Base-by-base conservation (phyloP, 2,329 filamentous ascomycete species). In the Bertia moriformis region DNA sequence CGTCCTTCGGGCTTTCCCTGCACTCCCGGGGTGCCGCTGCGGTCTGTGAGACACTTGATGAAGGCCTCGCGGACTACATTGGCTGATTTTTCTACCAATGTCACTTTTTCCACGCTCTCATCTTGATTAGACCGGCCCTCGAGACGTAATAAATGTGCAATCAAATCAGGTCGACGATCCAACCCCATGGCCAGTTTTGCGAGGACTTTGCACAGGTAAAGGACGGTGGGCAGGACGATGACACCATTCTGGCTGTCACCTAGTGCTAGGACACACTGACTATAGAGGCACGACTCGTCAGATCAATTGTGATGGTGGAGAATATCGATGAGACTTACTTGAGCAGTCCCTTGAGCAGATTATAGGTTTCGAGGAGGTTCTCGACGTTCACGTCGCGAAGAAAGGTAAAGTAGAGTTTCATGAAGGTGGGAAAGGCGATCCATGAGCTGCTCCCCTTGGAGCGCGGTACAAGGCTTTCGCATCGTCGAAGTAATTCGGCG, bases 11-110 rank as follows among this genome's bases (percentile, higher is more conserved):
- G 32, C 32, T 35, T 35, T 7, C 32, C 32, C 10, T 35, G 10
- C 7, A 17, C 7, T 7, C 32, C 32, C 17, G 32, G 15, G 15
- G 32, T 35, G 10, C 32, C 32, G 32, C 32, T 35, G 15, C 32
- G 32, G 15, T 35, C 32, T 7, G 32, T 35, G 7, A 35, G 15
- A 18, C 32, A 35, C 15, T 35, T 35, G 32, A 35, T 35, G 32
- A 35, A 35, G 15, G 32, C 32, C 15, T 35, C 32, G 15, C 32
- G 32, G 32, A 35, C 32, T 10, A 35, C 32, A 18, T 35, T 35
- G 10, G 32, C 32, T 10, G 32, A 35, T 15, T 18, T 7, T 15
- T 35, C 32, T 15, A 35, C 32, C 12, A 35, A 15, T 13, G 32
- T 35, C 10, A 35, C 32, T 17, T 35, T 35, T 18, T 35, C 32